These are phyloP conservation scores for Oryza officinalis DNA, from an alignment of 176 grass and related monocot species.

Conservation along the genomic window DNA sequence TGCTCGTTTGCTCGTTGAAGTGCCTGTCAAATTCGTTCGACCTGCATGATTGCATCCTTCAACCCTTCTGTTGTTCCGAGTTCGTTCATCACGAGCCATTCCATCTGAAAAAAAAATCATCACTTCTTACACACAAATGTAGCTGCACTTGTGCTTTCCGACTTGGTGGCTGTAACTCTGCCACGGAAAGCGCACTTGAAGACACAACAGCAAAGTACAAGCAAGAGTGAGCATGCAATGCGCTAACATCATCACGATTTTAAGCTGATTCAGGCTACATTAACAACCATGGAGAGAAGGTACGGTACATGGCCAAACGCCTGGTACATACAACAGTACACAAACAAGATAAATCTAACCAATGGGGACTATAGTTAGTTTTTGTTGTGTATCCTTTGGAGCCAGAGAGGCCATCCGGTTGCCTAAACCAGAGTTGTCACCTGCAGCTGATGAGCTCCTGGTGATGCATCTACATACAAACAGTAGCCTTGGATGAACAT, in stretches of 20 bases:
- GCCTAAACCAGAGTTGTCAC: not conserved
- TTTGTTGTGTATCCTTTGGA: not conserved
- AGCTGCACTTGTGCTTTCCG: too few species aligned
- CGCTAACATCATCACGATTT: not conserved
- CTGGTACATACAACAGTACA: constrained; percentile 31
- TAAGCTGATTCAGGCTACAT: constrained; percentile 24
- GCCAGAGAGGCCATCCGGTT: not conserved
- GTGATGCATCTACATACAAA: not conserved
- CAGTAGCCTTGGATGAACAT: not conserved
- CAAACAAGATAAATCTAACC: not conserved
- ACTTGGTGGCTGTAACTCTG: too few species aligned
- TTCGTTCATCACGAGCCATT: not conserved
- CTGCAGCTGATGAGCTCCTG: not conserved
- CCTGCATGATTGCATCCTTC: not conserved
- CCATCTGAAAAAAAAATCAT: too few species aligned
- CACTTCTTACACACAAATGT: too few species aligned
- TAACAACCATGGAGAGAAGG: not conserved
- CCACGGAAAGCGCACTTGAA: too few species aligned
- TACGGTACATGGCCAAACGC: not conserved
- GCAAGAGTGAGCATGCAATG: not conserved
- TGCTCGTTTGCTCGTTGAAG: not conserved
- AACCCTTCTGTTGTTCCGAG: not conserved
- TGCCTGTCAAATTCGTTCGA: not conserved
- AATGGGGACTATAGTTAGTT: not conserved
- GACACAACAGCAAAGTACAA: not conserved